Conservation (phyloP, 805 yeast species). For the Candida loeiensis region DNA sequence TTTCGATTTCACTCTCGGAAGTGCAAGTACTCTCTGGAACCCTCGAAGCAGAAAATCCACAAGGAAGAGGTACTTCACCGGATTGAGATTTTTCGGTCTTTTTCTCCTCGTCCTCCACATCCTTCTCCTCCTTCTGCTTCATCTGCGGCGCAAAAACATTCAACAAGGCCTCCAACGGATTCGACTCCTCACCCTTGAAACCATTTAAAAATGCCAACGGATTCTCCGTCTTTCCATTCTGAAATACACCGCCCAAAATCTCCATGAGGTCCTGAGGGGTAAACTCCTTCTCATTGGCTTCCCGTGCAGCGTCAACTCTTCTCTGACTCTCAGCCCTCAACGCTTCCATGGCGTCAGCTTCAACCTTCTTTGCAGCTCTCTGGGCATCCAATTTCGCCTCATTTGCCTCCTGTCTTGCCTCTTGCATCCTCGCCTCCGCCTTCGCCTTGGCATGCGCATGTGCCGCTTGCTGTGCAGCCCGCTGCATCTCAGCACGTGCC, state of each 20-base stretch:
- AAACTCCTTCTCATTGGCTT: not conserved
- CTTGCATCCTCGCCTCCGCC: too few relatives aligned
- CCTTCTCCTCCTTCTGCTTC: not conserved
- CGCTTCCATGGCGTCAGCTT: not conserved
- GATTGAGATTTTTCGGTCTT: not conserved
- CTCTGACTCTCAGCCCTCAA: conserved; percentile 1
- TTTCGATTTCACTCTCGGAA: too few relatives aligned
- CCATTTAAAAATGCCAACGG: not conserved
- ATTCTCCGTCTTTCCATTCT: conserved; percentile 1
- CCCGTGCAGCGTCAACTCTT: not conserved
- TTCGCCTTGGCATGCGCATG: conserved; percentile 1
- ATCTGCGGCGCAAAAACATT: conserved; percentile 2
- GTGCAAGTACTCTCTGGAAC: too few relatives aligned
- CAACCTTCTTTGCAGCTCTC: not conserved
- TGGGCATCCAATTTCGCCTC: not conserved
- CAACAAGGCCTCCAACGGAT: conserved; percentile 4
- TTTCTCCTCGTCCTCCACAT: not conserved
- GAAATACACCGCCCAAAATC: conserved; percentile 1
- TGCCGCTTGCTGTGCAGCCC: not conserved
- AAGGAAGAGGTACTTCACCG: too few relatives aligned
- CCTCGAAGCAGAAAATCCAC: not conserved
- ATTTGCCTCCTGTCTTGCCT: too few relatives aligned
- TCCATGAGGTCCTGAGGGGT: conserved; percentile 4
- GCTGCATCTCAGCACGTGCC: not conserved
- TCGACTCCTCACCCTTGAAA: not conserved